phyloP scores from a whole-genome alignment of 345 rosid species.

The Raphanus raphanistrum region DNA sequence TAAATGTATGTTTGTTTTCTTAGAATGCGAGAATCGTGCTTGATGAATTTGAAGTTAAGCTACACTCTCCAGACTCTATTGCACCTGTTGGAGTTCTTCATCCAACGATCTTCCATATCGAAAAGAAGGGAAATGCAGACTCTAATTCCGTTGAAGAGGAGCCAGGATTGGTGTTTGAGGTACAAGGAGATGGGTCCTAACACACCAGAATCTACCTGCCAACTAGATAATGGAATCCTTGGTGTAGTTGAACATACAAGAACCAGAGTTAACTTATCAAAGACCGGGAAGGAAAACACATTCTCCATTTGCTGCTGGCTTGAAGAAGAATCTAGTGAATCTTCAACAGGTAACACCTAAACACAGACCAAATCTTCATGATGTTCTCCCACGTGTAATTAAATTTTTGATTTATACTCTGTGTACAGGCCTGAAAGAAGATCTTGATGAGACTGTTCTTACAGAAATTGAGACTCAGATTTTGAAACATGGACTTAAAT shows the following conservation, averaged over 20 bases:
- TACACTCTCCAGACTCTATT: slow-evolving; percentile 80
- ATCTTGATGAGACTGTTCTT: slow-evolving; percentile 55
- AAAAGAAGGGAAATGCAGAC: slow-evolving; percentile 49
- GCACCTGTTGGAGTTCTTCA: slow-evolving; percentile 96
- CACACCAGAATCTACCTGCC: slow-evolving; percentile 37
- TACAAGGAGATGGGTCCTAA: slow-evolving; percentile 50
- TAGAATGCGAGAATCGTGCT: slow-evolving; percentile 84
- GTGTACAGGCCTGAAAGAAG: slow-evolving; percentile 68
- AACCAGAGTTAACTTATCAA: slow-evolving; percentile 50
- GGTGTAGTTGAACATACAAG: slow-evolving; percentile 33
- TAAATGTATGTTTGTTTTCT: background rate
- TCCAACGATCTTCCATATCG: slow-evolving; percentile 73
- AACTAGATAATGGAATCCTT: slow-evolving; percentile 31
- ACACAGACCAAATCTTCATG: background rate
- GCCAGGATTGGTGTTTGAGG: slow-evolving; percentile 57
- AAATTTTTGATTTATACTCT: background rate
- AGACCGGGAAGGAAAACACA: slow-evolving; percentile 50
- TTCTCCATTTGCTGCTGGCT: slow-evolving; percentile 89
- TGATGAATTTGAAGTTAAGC: slow-evolving; percentile 71
- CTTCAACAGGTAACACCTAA: slow-evolving; percentile 57
- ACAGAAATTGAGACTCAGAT: slow-evolving; percentile 63
- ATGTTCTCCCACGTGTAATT: background rate
- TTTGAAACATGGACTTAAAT: slow-evolving; percentile 49
- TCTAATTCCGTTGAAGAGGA: slow-evolving; percentile 39
- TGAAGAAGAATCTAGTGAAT: slow-evolving; percentile 46